Conservation (phyloP, 2,329 filamentous ascomycete genomes). For the Paramyrothecium roridum region DNA sequence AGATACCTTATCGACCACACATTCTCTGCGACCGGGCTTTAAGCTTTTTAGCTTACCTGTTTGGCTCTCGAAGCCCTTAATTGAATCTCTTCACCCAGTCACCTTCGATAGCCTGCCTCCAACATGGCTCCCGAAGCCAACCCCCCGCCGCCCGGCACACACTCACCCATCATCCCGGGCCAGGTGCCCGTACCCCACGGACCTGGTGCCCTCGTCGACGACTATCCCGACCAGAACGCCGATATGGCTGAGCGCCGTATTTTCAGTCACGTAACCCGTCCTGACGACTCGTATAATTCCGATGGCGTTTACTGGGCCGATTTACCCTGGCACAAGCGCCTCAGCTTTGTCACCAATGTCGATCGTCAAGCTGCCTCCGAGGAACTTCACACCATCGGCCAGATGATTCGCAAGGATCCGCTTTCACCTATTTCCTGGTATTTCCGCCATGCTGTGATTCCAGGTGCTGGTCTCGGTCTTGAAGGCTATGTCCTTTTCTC, state of each 20-base stretch:
- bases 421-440: constrained; percentile 83
- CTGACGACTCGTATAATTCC: constrained; percentile 81
- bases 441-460: constrained; percentile 85
- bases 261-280: constrained; percentile 79
- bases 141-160: background rate
- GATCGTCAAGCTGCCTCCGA: constrained; percentile 66
- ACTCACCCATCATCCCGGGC: constrained; percentile 34
- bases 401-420: constrained; percentile 83
- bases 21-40: background rate
- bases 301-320: constrained; percentile 94
- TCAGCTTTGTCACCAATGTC: constrained; percentile 72
- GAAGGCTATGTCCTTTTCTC: constrained; percentile 98
- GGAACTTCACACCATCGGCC: constrained; percentile 66
- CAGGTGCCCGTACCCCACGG: constrained; percentile 55
- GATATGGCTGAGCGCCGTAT: constrained; percentile 53
- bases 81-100: background rate
- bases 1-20: background rate
- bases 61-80: background rate
- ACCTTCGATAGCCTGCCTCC: background rate
- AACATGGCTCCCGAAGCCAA: background rate
- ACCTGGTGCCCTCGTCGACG: constrained; percentile 33
- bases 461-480: constrained; percentile 85
- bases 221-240: constrained; percentile 44
- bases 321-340: constrained; percentile 65
- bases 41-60: background rate